A percentile compares a stretch with the other conserved stretches of the same genome.
These are phyloP conservation scores for Meripilus lineatus DNA, from an alignment of 1,284 basidiomycete genomes.

Conservation along the genomic window DNA sequence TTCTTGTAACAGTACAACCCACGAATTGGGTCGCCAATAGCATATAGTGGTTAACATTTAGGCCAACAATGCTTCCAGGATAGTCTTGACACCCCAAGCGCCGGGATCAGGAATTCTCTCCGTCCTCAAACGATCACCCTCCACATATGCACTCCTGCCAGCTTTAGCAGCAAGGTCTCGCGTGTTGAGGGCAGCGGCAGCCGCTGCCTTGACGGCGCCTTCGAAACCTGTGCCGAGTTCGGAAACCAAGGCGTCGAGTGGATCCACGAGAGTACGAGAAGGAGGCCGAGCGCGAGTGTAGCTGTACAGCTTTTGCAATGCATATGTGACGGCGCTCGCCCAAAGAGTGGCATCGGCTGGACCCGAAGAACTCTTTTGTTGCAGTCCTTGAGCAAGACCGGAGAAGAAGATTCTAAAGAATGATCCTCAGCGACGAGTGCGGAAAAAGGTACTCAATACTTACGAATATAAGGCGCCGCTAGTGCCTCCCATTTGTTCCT, in stretches of 20 bases:
- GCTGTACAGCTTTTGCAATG: conserved; percentile 72
- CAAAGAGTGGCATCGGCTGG: conserved; percentile 51
- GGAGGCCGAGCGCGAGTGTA: conserved; percentile 90
- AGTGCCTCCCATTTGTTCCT: conserved; percentile 90
- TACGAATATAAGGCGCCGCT: conserved; percentile 89
- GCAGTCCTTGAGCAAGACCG: conserved; percentile 75
- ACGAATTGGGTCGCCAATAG: too few relatives aligned
- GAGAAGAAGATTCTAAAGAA: conserved; percentile 78
- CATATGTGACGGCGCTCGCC: conserved; percentile 54
- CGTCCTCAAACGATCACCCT: conserved; percentile 63
- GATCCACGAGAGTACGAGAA: conserved; percentile 88
- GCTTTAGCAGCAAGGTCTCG: conserved; percentile 79
- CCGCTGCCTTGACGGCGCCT: conserved; percentile 59
- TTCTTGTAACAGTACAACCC: too few relatives aligned
- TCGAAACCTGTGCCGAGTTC: conserved; percentile 34
- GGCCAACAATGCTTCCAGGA: conserved; percentile 54
- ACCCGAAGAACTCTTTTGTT: conserved; percentile 29
- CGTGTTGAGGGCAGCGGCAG: conserved; percentile 69
- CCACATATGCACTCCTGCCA: conserved; percentile 87
- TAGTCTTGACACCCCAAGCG: conserved; percentile 83
- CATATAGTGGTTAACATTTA: too few relatives aligned
- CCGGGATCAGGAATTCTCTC: conserved; percentile 83
- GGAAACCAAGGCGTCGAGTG: conserved; percentile 78
- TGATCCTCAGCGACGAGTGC: neutral
- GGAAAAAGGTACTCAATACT: conserved; percentile 24